Evolutionary conservation across 108 stramenopile species (phyloP).

Genomic region (Aurantiochytrium sp.): DNA sequence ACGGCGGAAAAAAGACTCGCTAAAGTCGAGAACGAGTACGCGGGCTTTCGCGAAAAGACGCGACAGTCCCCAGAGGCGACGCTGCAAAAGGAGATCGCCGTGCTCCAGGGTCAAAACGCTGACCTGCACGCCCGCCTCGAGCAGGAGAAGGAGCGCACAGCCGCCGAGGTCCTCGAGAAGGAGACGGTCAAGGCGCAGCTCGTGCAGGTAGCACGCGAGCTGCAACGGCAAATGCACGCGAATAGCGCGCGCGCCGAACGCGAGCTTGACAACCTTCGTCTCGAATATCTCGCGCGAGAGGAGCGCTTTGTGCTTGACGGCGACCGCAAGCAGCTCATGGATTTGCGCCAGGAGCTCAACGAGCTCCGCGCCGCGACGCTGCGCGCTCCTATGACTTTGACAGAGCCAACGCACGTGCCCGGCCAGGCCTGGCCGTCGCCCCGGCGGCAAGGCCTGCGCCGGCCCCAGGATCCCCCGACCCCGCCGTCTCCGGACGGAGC

Average conservation of each 20-base stretch:
- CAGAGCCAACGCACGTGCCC: not conserved
- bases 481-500: not conserved
- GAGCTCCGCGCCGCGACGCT: slow-evolving; percentile 23
- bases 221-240: not conserved
- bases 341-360: slow-evolving; percentile 46
- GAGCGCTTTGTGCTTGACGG: slow-evolving; percentile 50
- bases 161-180: slow-evolving; percentile 42
- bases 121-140: slow-evolving; percentile 39
- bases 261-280: slow-evolving; percentile 47
- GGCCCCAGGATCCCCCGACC: not conserved
- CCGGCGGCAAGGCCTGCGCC: too few relatives aligned
- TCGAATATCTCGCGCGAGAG: slow-evolving; percentile 52
- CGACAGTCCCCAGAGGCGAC: slow-evolving; percentile 45
- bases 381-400: not conserved
- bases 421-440: too few relatives aligned
- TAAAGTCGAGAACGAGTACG: slow-evolving; percentile 39
- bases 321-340: slow-evolving; percentile 45
- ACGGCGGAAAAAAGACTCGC: not conserved
- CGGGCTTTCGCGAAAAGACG: slow-evolving; percentile 39
- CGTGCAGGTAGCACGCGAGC: slow-evolving; percentile 32
- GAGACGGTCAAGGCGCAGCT: slow-evolving; percentile 46
- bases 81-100: slow-evolving; percentile 42
- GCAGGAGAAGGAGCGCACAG: slow-evolving; percentile 40
- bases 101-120: slow-evolving; percentile 43
- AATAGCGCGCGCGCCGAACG: slow-evolving; percentile 16